Percentiles rank a stretch among this genome's conserved stretches.
phyloP scores from a whole-genome alignment of 2,329 filamentous ascomycete species.

The Fusarium nelsonii region DNA sequence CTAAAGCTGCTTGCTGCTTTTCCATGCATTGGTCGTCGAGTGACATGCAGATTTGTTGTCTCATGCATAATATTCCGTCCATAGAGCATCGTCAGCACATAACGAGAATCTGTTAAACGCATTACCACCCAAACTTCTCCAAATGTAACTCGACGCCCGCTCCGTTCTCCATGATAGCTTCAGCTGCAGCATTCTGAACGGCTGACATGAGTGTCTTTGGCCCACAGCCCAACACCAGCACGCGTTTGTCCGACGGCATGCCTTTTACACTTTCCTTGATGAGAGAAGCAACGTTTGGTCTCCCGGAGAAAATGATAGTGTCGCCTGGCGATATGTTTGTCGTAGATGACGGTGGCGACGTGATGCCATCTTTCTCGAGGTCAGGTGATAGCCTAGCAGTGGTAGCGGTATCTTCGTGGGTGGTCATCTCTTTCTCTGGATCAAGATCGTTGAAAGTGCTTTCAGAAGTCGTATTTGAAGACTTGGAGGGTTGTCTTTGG shows the following conservation, averaged over 20 bases:
- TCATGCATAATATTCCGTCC: slow-evolving; percentile 8
- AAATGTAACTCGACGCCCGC: slow-evolving; percentile 62
- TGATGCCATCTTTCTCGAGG: slow-evolving; percentile 37
- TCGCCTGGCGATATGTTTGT: slow-evolving; percentile 8
- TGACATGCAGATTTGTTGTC: slow-evolving; percentile 2
- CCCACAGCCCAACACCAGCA: slow-evolving; percentile 62
- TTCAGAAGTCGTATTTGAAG: slow-evolving; percentile 28
- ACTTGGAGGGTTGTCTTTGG: slow-evolving; percentile 9
- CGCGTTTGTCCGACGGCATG: slow-evolving; percentile 49
- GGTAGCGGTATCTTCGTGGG: slow-evolving; percentile 3
- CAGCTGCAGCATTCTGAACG: slow-evolving; percentile 58
- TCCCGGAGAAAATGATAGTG: slow-evolving; percentile 48
- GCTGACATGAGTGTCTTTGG: slow-evolving; percentile 57
- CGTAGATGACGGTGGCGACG: slow-evolving; percentile 9
- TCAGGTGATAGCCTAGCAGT: slow-evolving; percentile 17
- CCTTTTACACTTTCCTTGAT: slow-evolving; percentile 51
- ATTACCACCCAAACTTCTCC: slow-evolving; percentile 61
- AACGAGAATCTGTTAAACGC: not conserved
- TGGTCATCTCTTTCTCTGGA: slow-evolving; percentile 25
- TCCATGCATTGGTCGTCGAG: not conserved
- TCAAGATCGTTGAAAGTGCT: slow-evolving; percentile 12
- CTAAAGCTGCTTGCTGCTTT: not conserved
- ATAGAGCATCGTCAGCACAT: not conserved
- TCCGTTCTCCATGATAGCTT: slow-evolving; percentile 55
- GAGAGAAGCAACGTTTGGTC: slow-evolving; percentile 55